These are phyloP conservation scores for Podaxis sp. DNA, from an alignment of 768 basidiomycete species.

Conservation along the genomic window DNA sequence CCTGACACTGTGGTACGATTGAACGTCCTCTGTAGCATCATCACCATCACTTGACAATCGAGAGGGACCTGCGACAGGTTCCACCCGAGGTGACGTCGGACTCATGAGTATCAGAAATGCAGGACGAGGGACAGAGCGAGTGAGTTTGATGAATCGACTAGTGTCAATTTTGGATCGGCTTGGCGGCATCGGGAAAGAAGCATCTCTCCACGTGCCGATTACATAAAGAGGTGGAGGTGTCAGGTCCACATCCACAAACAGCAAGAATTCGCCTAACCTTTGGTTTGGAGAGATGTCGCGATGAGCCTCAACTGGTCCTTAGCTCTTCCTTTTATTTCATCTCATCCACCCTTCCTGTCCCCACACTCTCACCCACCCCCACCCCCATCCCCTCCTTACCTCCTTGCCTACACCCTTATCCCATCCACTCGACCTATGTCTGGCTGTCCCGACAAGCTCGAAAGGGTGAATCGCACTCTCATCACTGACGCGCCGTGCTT, in stretches of 20 bases:
- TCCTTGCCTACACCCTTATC: neutral
- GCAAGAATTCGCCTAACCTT: neutral
- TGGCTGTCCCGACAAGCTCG: constrained; percentile 1
- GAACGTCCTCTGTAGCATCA: neutral
- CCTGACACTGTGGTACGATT: constrained; percentile 11
- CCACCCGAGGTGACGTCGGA: neutral
- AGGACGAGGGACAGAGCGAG: neutral
- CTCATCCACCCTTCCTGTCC: neutral
- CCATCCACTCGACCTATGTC: neutral
- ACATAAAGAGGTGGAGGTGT: neutral
- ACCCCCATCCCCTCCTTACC: neutral
- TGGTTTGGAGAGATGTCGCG: constrained; percentile 1
- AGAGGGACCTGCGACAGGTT: neutral
- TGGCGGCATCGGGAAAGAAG: neutral
- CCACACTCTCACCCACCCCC: neutral
- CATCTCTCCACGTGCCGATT: neutral
- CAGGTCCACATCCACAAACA: neutral
- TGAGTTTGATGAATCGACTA: neutral
- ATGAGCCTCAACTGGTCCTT: neutral
- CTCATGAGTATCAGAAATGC: neutral
- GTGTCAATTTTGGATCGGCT: neutral
- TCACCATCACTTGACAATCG: constrained; percentile 6
- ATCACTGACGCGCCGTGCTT: neutral
- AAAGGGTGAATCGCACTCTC: neutral
- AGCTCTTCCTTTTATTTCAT: neutral